Evolutionary conservation across 495 filamentous ascomycete species (phyloP), one percentile per base, ranked within the genome.

Genomic region (Copromyces sp.): DNA sequence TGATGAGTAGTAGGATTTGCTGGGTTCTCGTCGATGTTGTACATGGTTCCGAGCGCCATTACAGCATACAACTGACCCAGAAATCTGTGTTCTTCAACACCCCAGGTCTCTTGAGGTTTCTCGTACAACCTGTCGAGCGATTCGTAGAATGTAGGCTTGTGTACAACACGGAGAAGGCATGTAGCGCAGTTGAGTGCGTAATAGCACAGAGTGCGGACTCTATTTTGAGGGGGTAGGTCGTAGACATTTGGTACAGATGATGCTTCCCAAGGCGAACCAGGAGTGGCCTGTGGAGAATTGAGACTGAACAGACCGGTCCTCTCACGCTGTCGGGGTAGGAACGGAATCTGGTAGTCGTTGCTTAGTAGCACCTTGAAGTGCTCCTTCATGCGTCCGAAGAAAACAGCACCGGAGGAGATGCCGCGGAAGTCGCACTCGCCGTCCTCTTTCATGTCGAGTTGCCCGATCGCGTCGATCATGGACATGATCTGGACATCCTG

Each of bases 391-490:
- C 92, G 89, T 74, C 88, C 86, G 69, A 97, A 86, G 81, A 97
- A 98, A 73, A 93, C 91, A 68, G 95, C 85, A 0, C 95, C 94
- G 5, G 95, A 99, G 0, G 95, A 97, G 73, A 93, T 93, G 47
- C 95, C 95, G 78, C 95, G 92, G 76, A 97, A 99, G 78, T 98
- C 95, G 90, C 93, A 97, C 75, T 97, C 87, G 24, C 95, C 95
- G 75, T 90, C 87, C 75, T 99, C 95, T 79, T 97, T 94, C 20
- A 97, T 85, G 77, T 98, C 96, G 14, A 99, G 84, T 78, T 90
- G 92, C 42, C 94, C 95, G 6, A 93, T 93, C 68, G 93, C 90
- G 77, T 92, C 90, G 71, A 99, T 93, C 96, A 99, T 99, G 7
- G 95, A 97, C 79, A 96, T 91, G 39, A 99, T 84, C 68, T 96